phyloP scores from a whole-genome alignment of 2,329 filamentous ascomycete genomes.

The Hypomyces perniciosus region DNA sequence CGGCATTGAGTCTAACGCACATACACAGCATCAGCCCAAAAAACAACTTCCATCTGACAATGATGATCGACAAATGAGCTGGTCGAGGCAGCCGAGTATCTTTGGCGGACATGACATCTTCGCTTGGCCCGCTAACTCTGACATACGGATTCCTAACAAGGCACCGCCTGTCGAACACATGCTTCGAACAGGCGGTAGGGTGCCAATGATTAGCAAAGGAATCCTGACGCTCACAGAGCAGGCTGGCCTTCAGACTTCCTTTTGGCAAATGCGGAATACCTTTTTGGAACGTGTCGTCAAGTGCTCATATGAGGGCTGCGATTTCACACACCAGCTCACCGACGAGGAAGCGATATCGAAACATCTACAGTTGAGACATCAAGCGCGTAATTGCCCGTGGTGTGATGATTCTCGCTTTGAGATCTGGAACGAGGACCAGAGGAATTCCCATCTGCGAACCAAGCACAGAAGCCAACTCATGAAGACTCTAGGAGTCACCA shows the following conservation, averaged over 20 bases:
- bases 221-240: slow-evolving; percentile 32
- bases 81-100: slow-evolving; percentile 21
- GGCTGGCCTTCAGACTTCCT: not conserved
- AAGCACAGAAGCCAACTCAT: slow-evolving; percentile 24
- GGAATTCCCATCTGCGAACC: slow-evolving; percentile 22
- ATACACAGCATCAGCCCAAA: not conserved
- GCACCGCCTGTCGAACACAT: slow-evolving; percentile 29
- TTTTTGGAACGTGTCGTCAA: slow-evolving; percentile 21
- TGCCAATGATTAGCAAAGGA: slow-evolving; percentile 28
- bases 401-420: slow-evolving; percentile 27
- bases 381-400: slow-evolving; percentile 29
- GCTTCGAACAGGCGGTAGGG: slow-evolving; percentile 26
- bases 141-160: slow-evolving; percentile 15
- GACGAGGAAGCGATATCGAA: slow-evolving; percentile 25
- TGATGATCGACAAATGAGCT: slow-evolving; percentile 9
- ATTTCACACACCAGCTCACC: slow-evolving; percentile 25
- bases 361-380: slow-evolving; percentile 33
- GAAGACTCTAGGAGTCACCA: slow-evolving; percentile 9
- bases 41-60: not conserved
- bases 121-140: slow-evolving; percentile 10
- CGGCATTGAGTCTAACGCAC: too few species aligned
- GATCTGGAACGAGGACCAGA: slow-evolving; percentile 24
- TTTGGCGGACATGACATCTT: slow-evolving; percentile 10
- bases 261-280: slow-evolving; percentile 5
- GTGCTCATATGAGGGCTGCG: slow-evolving; percentile 36